Evolutionary conservation across 306 rosid genomes (phyloP), one percentile per base, ranked within the genome.

Genomic region (Hippophae gyantsensis): DNA sequence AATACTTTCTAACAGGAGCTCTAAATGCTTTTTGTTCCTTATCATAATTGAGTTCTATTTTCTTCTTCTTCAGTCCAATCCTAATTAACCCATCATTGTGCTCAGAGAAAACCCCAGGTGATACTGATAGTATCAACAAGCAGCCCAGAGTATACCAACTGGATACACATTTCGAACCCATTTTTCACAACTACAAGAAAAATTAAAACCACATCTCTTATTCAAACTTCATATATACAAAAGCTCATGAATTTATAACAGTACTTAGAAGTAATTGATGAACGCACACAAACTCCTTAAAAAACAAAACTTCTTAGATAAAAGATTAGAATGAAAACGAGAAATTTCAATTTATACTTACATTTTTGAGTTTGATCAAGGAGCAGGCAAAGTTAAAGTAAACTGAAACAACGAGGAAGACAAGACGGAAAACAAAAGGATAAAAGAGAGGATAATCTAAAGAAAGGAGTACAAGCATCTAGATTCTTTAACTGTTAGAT

Each of bases 51-150:
- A 47, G 67, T 51, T 80, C 86, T 38, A 74, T 46, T 42, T 72
- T 70, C 60, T 57, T 70, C 69, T 66, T 80, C 40, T 64, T 80
- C 13, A 80, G 79, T 57, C 80, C 81, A 58, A 83, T 61, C 56
- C 84, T 78, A 13, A 78, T 56, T 70, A 70, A 68, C 62, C 84
- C 82, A 54, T 69, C 73, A 65, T 45, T 65, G 57, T 78, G 54
- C 7, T 69, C 60, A 47, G 77, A 69, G 52, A 82, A 26, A 25
- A 78, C 82, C 70, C 76, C 54, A 43, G 81, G 75, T 43, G 57
- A 63, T 53, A 76, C 70, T 43, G 60, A 63, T 53, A 76, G 69
- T 38, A 76, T 67, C 40, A 77, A 51, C 56, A 67, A 58, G 14
- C 66, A 63, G 67, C 66, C 51, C 40, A 73, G 58, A 51, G 69